Percentiles rank a stretch among this genome's conserved stretches.
Conservation (phyloP, 2,329 filamentous ascomycete genomes). For the Cryoendolithus antarcticus region DNA sequence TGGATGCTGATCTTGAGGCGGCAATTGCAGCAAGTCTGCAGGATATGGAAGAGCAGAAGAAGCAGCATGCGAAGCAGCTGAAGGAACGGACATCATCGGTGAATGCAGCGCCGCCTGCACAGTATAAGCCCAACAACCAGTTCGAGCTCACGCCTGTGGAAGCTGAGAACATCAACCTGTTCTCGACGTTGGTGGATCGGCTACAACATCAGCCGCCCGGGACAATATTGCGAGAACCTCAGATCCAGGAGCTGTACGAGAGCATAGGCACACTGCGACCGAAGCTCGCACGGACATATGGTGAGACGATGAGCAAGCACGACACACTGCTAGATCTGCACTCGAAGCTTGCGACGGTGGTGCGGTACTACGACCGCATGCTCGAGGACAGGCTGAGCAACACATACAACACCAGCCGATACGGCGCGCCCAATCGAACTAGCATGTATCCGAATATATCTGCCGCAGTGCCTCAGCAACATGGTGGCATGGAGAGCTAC, state of each 20-base stretch:
- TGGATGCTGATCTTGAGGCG: constrained; percentile 78
- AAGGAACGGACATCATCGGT: constrained; percentile 50
- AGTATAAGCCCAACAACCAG: constrained; percentile 67
- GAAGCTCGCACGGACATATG: constrained; percentile 88
- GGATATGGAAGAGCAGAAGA: constrained; percentile 98
- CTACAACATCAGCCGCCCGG: constrained; percentile 90
- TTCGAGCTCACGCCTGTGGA: constrained; percentile 90
- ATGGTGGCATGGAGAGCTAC: constrained; percentile 60
- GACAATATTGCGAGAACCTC: constrained; percentile 90
- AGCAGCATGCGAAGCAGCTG: constrained; percentile 69
- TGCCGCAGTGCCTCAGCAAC: constrained; percentile 31
- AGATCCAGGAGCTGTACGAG: constrained; percentile 96
- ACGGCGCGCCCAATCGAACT: constrained; percentile 33
- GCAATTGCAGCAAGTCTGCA: constrained; percentile 92
- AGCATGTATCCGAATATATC: constrained; percentile 61
- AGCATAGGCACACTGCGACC: constrained; percentile 84
- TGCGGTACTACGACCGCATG: constrained; percentile 97
- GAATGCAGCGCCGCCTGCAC: constrained; percentile 31
- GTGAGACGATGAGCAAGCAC: constrained; percentile 99
- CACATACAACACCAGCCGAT: constrained; percentile 68
- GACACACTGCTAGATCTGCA: constrained; percentile 90
- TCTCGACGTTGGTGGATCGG: constrained; percentile 84
- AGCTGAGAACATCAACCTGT: constrained; percentile 94
- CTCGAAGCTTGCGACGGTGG: constrained; percentile 87
- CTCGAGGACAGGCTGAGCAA: constrained; percentile 87